Percentiles rank a stretch among this genome's conserved stretches.
Conservation (phyloP, 192 early-diverging fungal genomes). For the Mortierella alpina region DNA sequence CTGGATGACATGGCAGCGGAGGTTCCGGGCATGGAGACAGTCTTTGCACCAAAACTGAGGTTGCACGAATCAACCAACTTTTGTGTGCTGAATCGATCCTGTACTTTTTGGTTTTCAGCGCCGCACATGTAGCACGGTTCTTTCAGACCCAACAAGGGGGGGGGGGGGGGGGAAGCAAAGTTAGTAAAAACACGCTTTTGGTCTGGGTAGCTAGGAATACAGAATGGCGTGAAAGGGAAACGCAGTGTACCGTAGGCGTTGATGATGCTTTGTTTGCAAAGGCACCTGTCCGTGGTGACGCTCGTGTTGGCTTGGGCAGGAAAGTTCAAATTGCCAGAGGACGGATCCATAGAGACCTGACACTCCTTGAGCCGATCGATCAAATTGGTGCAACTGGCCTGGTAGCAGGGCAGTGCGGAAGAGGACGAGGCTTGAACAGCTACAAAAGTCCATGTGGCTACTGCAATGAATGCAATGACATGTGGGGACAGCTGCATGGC, state of each 20-base stretch:
- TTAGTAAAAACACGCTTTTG: background rate
- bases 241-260: background rate
- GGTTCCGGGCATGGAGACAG: background rate
- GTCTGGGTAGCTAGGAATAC: background rate
- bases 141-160: background rate
- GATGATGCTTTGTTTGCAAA: background rate
- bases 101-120: slow-evolving; percentile 5
- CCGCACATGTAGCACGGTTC: slow-evolving; percentile 8
- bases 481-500: too few relatives aligned
- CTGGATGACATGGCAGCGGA: background rate
- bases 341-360: background rate
- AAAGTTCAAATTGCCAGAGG: slow-evolving; percentile 3
- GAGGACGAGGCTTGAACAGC: too few relatives aligned
- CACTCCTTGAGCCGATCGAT: slow-evolving; percentile 1
- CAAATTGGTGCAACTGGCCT: background rate
- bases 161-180: background rate
- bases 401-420: background rate
- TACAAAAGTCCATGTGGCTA: too few relatives aligned
- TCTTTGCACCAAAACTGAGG: slow-evolving; percentile 8
- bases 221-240: background rate
- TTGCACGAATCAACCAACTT: slow-evolving; percentile 5
- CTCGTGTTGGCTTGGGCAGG: background rate
- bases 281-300: background rate
- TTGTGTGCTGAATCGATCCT: background rate
- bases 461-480: too few relatives aligned